Evolutionary conservation across 2,329 filamentous ascomycete species (phyloP).

Genomic region (Exophiala oligosperma): DNA sequence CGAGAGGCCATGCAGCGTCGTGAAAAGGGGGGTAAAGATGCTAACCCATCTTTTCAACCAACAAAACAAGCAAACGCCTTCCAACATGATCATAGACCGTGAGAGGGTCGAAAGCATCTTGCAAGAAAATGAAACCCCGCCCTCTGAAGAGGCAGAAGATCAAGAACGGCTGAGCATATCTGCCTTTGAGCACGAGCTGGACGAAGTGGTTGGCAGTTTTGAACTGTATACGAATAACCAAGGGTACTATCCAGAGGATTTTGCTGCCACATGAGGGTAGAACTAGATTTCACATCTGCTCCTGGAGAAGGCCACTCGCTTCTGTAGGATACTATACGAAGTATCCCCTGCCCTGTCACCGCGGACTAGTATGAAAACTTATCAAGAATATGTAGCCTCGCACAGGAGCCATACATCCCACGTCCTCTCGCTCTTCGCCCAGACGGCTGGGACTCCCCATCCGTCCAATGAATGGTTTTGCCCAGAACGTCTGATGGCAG

Average conservation of each 20-base stretch:
- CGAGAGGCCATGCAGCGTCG: not conserved
- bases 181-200: not conserved
- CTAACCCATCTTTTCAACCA: conserved; percentile 1
- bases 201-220: conserved; percentile 3
- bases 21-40: not conserved
- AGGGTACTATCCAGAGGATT: not conserved
- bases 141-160: not conserved
- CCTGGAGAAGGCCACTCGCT: not conserved
- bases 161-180: not conserved
- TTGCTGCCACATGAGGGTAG: not conserved
- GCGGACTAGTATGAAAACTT: not conserved
- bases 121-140: conserved; percentile 1
- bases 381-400: not conserved
- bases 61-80: not conserved
- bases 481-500: not conserved
- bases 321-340: not conserved
- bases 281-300: not conserved
- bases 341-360: not conserved
- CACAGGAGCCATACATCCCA: not conserved
- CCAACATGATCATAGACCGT: conserved; percentile 2
- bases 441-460: not conserved
- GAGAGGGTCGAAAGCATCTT: not conserved
- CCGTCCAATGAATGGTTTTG: not conserved
- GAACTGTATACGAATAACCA: conserved; percentile 2
- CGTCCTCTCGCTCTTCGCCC: not conserved